Evolutionary conservation across 2,329 filamentous ascomycete species (phyloP).

Genomic region (Cladophialophora psammophila): DNA sequence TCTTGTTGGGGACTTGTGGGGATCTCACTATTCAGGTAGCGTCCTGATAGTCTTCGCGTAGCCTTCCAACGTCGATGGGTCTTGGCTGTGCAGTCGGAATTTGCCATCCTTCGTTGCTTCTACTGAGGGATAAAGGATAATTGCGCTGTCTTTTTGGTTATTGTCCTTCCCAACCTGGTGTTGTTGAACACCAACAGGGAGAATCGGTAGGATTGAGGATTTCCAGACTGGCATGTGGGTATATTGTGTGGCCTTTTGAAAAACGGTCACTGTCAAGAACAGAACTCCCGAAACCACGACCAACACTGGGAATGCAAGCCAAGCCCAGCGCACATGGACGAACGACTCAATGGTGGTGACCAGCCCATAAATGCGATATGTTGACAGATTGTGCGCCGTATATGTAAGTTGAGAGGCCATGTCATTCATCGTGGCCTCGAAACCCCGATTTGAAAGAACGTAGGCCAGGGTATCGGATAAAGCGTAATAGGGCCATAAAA

Average conservation of each 20-base stretch:
- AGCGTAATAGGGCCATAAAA: not conserved
- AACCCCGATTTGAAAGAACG: not conserved
- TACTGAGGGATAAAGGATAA: not conserved
- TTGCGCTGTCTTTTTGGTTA: not conserved
- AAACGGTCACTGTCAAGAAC: not conserved
- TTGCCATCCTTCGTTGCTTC: not conserved
- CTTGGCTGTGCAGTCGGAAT: conserved; percentile 2
- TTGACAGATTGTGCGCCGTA: not conserved
- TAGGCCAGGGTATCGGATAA: not conserved
- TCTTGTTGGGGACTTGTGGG: too few relatives aligned
- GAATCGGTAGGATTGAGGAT: conserved; percentile 2
- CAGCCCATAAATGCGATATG: not conserved
- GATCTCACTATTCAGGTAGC: not conserved
- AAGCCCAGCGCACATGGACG: not conserved
- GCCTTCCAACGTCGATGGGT: not conserved
- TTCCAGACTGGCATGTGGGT: not conserved
- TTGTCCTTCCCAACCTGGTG: not conserved
- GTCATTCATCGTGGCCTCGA: not conserved
- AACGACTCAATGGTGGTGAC: not conserved
- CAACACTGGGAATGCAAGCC: conserved; percentile 1
- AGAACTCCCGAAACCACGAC: not conserved
- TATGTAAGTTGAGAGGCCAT: not conserved
- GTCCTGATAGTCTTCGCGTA: not conserved
- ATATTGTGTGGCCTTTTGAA: not conserved
- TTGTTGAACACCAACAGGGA: not conserved